These are phyloP conservation scores for Coffea canephora DNA, from an alignment of 257 asterid species.

Conservation along the genomic window DNA sequence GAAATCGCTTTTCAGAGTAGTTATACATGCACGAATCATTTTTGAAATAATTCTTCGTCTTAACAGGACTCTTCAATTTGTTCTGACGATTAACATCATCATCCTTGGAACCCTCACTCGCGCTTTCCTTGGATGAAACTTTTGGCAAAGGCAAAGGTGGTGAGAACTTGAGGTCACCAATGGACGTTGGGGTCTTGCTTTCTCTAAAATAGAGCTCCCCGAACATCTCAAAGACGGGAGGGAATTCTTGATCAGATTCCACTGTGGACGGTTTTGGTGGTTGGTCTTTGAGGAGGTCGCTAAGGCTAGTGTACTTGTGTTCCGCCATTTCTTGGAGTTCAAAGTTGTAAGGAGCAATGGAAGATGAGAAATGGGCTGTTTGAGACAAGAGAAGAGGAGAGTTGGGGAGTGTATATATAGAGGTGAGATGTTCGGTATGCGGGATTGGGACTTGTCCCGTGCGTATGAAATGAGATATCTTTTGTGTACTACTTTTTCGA, in stretches of 20 bases:
- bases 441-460: not conserved
- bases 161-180: not conserved
- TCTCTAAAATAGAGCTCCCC: conserved; percentile 20
- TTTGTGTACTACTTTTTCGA: not conserved
- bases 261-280: not conserved
- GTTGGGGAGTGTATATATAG: not conserved
- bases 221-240: conserved; percentile 12
- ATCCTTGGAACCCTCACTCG: not conserved
- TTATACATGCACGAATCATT: not conserved
- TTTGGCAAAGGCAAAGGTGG: not conserved
- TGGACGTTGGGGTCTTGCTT: not conserved
- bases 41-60: not conserved
- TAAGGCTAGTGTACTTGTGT: conserved; percentile 19
- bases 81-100: not conserved
- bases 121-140: not conserved
- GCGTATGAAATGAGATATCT: not conserved
- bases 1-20: not conserved
- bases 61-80: not conserved
- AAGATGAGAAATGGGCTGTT: not conserved
- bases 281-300: conserved; percentile 10
- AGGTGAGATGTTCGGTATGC: not conserved
- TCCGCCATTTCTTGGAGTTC: not conserved
- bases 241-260: not conserved
- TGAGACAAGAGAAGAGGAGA: not conserved
- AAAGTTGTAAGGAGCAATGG: not conserved